Evolutionary conservation across 495 filamentous ascomycete genomes (phyloP).

Genomic region (Lasiosphaeria hispida): DNA sequence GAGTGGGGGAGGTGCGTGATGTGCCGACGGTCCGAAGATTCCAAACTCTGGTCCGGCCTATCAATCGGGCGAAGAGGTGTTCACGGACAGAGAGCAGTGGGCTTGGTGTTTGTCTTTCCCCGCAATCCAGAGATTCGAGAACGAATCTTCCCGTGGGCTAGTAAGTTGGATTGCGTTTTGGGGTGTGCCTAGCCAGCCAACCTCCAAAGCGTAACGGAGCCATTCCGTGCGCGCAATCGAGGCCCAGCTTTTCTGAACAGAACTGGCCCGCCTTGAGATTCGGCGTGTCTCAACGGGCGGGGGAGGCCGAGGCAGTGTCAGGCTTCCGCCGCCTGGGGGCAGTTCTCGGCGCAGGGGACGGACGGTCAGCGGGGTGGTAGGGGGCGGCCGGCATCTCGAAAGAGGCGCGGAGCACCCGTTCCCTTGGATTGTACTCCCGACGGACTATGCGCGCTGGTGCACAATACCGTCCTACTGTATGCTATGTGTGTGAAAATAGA

Average conservation of each 20-base stretch:
- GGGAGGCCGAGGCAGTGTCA: background rate
- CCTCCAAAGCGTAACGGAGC: conserved; percentile 1
- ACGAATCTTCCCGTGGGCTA: background rate
- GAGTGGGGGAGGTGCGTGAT: conserved; percentile 6
- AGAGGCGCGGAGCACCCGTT: background rate
- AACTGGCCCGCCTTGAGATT: conserved; percentile 2
- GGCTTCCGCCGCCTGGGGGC: too few species aligned
- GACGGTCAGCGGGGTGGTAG: too few species aligned
- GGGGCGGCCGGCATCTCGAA: background rate
- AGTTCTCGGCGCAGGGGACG: too few species aligned
- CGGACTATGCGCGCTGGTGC: too few species aligned
- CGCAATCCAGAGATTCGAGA: conserved; percentile 20
- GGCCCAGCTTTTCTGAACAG: background rate
- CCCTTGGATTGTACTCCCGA: too few species aligned
- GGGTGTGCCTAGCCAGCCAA: background rate
- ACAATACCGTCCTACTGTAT: too few species aligned
- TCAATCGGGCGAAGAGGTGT: conserved; percentile 6
- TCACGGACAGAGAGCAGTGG: conserved; percentile 10
- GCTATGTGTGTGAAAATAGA: too few species aligned
- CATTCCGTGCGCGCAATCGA: background rate
- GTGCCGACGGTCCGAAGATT: conserved; percentile 8
- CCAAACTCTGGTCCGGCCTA: conserved; percentile 18
- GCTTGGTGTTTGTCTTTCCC: conserved; percentile 14
- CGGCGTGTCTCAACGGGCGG: background rate
- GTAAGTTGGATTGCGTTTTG: too few species aligned